Evolutionary conservation across 225 moss, liverwort and hornwort genomes (phyloP).

Genomic region (Climacium dendroides): DNA sequence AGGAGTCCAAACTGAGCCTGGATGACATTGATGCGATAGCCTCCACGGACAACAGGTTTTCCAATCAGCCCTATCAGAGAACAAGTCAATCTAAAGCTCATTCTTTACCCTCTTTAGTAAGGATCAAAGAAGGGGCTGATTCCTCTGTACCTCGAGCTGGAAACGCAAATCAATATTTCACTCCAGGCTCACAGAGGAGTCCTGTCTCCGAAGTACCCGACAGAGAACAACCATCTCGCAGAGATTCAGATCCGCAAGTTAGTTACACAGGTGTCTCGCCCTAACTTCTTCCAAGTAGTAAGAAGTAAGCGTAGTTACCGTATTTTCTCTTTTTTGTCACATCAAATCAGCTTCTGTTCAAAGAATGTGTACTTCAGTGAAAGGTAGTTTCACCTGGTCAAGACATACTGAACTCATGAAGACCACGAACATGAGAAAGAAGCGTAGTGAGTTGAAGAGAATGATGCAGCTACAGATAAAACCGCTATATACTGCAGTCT

Average conservation of each 20-base stretch:
- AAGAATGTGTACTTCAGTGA: neutral
- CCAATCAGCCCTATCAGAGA: neutral
- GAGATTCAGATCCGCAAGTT: slow-evolving; percentile 3
- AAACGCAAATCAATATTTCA: neutral
- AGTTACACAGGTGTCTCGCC: slow-evolving; percentile 4
- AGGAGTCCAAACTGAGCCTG: slow-evolving; percentile 22
- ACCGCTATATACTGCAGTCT: neutral
- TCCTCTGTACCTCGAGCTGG: neutral
- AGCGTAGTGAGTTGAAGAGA: neutral
- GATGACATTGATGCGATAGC: slow-evolving; percentile 30
- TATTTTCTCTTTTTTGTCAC: neutral
- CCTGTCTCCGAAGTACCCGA: neutral
- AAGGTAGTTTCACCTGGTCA: neutral
- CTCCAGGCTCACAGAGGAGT: neutral
- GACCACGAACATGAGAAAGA: neutral
- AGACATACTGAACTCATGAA: neutral
- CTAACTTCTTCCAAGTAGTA: neutral
- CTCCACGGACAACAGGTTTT: neutral
- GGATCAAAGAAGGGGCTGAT: neutral
- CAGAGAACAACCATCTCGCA: neutral
- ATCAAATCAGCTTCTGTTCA: neutral
- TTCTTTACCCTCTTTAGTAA: neutral
- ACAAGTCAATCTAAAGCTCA: neutral
- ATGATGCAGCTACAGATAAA: neutral
- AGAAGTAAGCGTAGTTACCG: neutral